Percentiles rank a stretch among this genome's conserved stretches.
phyloP scores from a whole-genome alignment of 768 basidiomycete genomes.

The Astraeus odoratus region DNA sequence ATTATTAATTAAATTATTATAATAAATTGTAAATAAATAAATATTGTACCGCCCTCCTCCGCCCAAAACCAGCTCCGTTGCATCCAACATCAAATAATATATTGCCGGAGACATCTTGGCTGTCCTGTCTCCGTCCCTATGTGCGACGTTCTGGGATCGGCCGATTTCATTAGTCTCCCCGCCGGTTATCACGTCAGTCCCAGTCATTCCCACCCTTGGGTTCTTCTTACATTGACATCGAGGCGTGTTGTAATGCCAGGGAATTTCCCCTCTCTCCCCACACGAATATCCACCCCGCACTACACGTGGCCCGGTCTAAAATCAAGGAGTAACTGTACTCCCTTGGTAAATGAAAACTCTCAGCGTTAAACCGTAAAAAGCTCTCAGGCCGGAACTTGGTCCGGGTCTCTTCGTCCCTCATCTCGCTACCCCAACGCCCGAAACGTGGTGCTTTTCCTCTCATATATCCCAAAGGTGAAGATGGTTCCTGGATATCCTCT shows the following conservation, averaged over 20 bases:
- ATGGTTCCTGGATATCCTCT: not conserved
- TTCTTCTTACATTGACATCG: not conserved
- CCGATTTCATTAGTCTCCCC: too few relatives aligned
- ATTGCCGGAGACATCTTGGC: too few relatives aligned
- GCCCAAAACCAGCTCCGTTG: too few relatives aligned
- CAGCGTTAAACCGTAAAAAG: not conserved
- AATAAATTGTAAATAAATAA: too few relatives aligned
- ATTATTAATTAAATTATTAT: too few relatives aligned
- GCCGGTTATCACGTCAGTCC: not conserved
- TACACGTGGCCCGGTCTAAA: slow-evolving; percentile 9
- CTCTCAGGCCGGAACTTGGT: slow-evolving; percentile 2
- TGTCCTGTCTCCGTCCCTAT: too few relatives aligned
- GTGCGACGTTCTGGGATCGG: too few relatives aligned
- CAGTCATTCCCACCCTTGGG: too few relatives aligned
- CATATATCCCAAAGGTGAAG: not conserved
- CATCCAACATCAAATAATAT: too few relatives aligned
- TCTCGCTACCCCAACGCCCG: not conserved
- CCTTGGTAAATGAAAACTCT: slow-evolving; percentile 2
- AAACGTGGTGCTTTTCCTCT: not conserved
- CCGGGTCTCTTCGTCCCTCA: too few relatives aligned
- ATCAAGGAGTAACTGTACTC: not conserved
- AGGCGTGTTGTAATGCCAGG: not conserved
- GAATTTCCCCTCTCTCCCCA: slow-evolving; percentile 18
- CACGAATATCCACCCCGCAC: slow-evolving; percentile 19
- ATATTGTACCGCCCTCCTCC: too few relatives aligned